Evolutionary conservation across 2,329 filamentous ascomycete species (phyloP).

Genomic region (Gremmenia infestans): DNA sequence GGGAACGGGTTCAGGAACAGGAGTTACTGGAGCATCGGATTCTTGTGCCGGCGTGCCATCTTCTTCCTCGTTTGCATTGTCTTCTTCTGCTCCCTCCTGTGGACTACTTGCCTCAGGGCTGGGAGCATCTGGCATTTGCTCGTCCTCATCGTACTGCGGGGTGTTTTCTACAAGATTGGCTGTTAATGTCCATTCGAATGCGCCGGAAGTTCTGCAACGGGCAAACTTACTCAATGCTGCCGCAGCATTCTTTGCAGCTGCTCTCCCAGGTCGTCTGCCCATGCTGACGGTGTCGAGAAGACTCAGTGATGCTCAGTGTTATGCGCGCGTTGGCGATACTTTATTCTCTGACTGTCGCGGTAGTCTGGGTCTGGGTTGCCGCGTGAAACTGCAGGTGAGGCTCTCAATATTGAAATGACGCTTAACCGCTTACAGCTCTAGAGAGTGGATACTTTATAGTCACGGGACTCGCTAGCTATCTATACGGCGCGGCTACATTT

Average conservation of each 20-base stretch:
- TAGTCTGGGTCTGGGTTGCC: too few relatives aligned
- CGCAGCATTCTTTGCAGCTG: conserved; percentile 49
- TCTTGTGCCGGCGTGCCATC: conserved; percentile 40
- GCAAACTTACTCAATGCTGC: conserved; percentile 46
- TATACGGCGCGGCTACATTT: too few relatives aligned
- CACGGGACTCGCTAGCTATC: background rate
- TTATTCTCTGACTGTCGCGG: background rate
- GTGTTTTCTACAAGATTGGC: conserved; percentile 40
- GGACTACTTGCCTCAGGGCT: conserved; percentile 26
- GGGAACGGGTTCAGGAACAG: conserved; percentile 48
- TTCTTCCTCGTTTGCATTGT: conserved; percentile 43
- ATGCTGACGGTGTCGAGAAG: conserved; percentile 14
- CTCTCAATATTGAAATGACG: background rate
- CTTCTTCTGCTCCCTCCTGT: conserved; percentile 31
- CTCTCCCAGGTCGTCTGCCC: conserved; percentile 48
- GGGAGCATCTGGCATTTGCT: conserved; percentile 39
- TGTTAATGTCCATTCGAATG: conserved; percentile 6
- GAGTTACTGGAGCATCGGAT: conserved; percentile 38
- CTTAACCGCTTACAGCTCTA: background rate
- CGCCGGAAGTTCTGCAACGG: conserved; percentile 10
- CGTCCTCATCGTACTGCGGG: conserved; percentile 42
- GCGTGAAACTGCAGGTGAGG: background rate
- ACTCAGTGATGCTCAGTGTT: background rate
- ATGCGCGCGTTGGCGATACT: background rate
- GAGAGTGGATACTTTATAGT: background rate